Conservation (phyloP, 345 rosid genomes). For the Syzygium grande region DNA sequence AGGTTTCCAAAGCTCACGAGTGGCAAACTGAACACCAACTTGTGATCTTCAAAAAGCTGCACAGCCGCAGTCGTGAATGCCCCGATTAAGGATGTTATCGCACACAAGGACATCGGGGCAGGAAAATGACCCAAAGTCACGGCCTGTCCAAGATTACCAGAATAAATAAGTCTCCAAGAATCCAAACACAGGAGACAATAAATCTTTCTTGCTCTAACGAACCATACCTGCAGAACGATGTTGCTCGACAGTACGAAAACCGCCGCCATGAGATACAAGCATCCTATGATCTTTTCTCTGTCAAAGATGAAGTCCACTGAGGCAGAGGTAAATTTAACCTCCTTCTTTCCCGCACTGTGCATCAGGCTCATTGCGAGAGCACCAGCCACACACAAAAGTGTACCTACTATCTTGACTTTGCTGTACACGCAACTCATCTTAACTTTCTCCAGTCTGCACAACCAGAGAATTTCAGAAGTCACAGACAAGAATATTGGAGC, state of each 20-base stretch:
- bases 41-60: conserved; percentile 35
- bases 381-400: conserved; percentile 65
- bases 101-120: conserved; percentile 83
- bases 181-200: background rate
- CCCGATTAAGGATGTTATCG: conserved; percentile 76
- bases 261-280: conserved; percentile 71
- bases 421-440: conserved; percentile 60
- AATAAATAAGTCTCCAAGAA: background rate
- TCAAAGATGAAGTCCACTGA: conserved; percentile 18
- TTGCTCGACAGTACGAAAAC: conserved; percentile 62
- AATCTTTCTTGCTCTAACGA: background rate
- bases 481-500: background rate
- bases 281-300: conserved; percentile 56
- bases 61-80: conserved; percentile 47
- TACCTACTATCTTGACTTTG: conserved; percentile 78
- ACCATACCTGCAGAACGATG: conserved; percentile 69
- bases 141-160: conserved; percentile 32
- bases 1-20: conserved; percentile 22
- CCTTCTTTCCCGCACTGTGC: conserved; percentile 44
- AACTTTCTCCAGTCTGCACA: conserved; percentile 81
- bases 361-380: conserved; percentile 79
- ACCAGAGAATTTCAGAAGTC: background rate
- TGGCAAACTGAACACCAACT: conserved; percentile 25
- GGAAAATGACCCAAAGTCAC: conserved; percentile 69
- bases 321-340: conserved; percentile 1